Base-by-base conservation (phyloP, 176 grass and related monocot species). In the Oryza meyeriana region DNA sequence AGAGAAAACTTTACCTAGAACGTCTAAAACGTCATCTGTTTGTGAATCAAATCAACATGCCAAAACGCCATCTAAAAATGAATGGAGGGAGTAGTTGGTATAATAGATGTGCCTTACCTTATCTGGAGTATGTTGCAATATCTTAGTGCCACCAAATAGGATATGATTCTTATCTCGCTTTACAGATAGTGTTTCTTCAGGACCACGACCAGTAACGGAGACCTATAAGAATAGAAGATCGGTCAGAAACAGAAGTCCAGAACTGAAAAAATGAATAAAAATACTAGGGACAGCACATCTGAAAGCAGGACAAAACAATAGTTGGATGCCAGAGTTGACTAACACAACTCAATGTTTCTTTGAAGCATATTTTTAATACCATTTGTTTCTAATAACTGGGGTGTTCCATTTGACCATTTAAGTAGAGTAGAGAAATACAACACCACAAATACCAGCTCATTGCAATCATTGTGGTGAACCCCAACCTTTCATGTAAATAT, bases 91-190 rank as follows among this genome's bases (percentile, higher is more conserved):
- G 4, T 63, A 73, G 26, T 16, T 64, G 77, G 16, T 55, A 65
- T 81, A 71, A 48, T 40, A 39, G 33, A 69, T 30, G 22, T 32
- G 41, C 78, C n/a, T 90, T 90, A 95, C 96, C 87, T 99, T 99
- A 90, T 99, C 96, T 28, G 93, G 80, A 83, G 93, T 99, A 85
- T 99, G 93, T 77, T 94, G 96, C 82, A 99, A 83, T 88, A 99
- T 94, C 85, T 99, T 99, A 64, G 96, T 99, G 87, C 96, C 96
- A 78, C 96, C 96, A 90, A 99, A 99, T 71, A 99, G 80, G 10
- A 95, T 88, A 87, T 99, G 96, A 74, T 93, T 99, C 77, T 99
- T 99, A 87, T 99, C 96, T 83, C 91, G 85, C 79, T 95, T 99
- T 84, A 90, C 84, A 86, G 96, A 99, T 84, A 99, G 87, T 71